Conservation (phyloP, 805 yeast species). For the Ogataea wickerhamii region DNA sequence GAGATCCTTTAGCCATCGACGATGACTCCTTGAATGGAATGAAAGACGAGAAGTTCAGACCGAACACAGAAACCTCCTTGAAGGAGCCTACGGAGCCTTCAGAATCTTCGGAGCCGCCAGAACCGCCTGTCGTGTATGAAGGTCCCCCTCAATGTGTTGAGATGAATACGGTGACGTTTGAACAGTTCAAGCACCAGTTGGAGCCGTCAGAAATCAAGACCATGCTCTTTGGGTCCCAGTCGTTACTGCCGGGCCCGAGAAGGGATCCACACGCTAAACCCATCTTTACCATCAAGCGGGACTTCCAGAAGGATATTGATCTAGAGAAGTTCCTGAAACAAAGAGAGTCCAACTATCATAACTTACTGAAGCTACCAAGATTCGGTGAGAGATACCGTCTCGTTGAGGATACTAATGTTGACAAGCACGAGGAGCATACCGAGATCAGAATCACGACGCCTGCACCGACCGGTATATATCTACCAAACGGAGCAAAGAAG, state of each 20-base stretch:
- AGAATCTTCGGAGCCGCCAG: too few relatives aligned
- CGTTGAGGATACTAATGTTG: slow-evolving; percentile 39
- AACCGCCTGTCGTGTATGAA: slow-evolving; percentile 37
- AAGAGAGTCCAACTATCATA: slow-evolving; percentile 36
- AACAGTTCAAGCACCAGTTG: slow-evolving; percentile 40
- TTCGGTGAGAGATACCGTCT: slow-evolving; percentile 55
- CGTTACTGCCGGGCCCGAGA: slow-evolving; percentile 48
- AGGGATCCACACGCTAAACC: slow-evolving; percentile 53
- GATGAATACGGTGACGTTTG: slow-evolving; percentile 50
- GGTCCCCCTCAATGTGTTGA: slow-evolving; percentile 69
- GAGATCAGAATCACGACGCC: slow-evolving; percentile 56
- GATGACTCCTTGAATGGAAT: not conserved
- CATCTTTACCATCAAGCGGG: slow-evolving; percentile 26
- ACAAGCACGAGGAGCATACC: slow-evolving; percentile 43
- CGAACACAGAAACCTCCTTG: not conserved
- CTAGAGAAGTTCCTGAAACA: slow-evolving; percentile 22
- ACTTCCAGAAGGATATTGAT: slow-evolving; percentile 25
- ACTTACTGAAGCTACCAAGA: slow-evolving; percentile 48
- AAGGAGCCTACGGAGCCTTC: not conserved
- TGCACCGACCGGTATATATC: slow-evolving; percentile 70
- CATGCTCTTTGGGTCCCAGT: slow-evolving; percentile 60
- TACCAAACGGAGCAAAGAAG: slow-evolving; percentile 65
- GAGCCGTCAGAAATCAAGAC: slow-evolving; percentile 31
- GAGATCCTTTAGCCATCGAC: too few relatives aligned
- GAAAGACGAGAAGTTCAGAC: not conserved